Base-by-base conservation (phyloP, 805 yeast species). In the Lachancea sp. region DNA sequence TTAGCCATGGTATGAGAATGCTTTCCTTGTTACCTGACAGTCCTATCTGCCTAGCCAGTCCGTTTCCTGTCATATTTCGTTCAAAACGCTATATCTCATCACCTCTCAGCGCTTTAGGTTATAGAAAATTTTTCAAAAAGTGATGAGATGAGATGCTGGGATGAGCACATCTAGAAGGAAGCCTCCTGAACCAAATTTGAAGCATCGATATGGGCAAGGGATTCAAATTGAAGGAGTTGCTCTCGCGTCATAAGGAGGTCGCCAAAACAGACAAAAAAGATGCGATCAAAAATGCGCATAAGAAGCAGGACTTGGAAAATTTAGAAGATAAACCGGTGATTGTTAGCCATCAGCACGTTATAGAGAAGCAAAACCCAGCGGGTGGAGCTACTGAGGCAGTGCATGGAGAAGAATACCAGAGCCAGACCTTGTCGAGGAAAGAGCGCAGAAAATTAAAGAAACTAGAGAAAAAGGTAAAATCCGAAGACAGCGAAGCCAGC, bases 371-470 rank as follows among this genome's bases (percentile, higher is more conserved):
- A 22, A 19, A 25, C 8, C 11, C 19, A 12, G 19, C 12, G 17
- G 33, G 9, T 8, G 39, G 8, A 49, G 33, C 28, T 36, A 12
- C 44, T 43, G 35, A 52, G 53, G 35, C 18, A 21, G 25, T 12
- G 29, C 16, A 8, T 9, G 22, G 13, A 8, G 66, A 58, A 34
- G 73, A 61, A 19, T 75, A 74, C 43, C 64, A 77, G 47, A 71
- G 78, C 47, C 56, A 60, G 18, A 65, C 70, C 15, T 65, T 80
- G 42, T 78, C 85, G 34, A 79, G 75, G 62, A 81, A 78, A 51
- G 83, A 78, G 38, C 71, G 70, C 56, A 75, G 83, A 65, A 67
- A 70, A 52, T 63, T 77, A 61, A 77, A 76, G 68, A 77, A 77
- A 48, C 59, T 58, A 47, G 52, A 60, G 45, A 58, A 63, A 40